Percentiles rank a stretch among this genome's conserved stretches.
phyloP scores from a whole-genome alignment of 2,329 filamentous ascomycete genomes.

The Ophiostoma triangulosporum region DNA sequence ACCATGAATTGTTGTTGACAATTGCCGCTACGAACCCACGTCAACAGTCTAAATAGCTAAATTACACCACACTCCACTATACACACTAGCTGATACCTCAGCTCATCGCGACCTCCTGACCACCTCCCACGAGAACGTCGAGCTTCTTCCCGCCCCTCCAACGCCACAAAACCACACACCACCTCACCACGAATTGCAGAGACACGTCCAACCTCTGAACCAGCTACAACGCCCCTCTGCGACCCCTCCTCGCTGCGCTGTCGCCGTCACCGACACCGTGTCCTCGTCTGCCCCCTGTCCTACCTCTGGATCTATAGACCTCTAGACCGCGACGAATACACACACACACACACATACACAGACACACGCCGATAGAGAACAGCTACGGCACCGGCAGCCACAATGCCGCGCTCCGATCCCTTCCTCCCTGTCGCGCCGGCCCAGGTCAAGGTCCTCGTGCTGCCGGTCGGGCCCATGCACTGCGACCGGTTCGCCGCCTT shows the following conservation, averaged over 20 bases:
- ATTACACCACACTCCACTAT: not conserved
- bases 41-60: not conserved
- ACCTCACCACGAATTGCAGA: too few species aligned
- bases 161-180: too few species aligned
- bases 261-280: not conserved
- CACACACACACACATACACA: not conserved
- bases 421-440: constrained; percentile 84
- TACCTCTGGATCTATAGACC: constrained; percentile 7
- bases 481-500: constrained; percentile 68
- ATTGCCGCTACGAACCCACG: too few species aligned
- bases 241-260: not conserved
- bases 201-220: not conserved
- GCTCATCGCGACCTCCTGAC: not conserved
- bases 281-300: not conserved
- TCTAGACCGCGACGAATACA: not conserved
- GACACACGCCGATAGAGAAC: not conserved
- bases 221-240: not conserved
- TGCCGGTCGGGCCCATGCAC: constrained; percentile 79
- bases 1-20: too few species aligned
- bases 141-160: not conserved
- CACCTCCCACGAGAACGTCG: not conserved
- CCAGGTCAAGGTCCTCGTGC: constrained; percentile 72
- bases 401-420: constrained; percentile 45
- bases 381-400: constrained; percentile 2
- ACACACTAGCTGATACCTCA: not conserved